Percentiles rank a stretch among this genome's conserved stretches.
Conservation (phyloP, 352 stramenopile species). For the Halophytophthora polymorphica region DNA sequence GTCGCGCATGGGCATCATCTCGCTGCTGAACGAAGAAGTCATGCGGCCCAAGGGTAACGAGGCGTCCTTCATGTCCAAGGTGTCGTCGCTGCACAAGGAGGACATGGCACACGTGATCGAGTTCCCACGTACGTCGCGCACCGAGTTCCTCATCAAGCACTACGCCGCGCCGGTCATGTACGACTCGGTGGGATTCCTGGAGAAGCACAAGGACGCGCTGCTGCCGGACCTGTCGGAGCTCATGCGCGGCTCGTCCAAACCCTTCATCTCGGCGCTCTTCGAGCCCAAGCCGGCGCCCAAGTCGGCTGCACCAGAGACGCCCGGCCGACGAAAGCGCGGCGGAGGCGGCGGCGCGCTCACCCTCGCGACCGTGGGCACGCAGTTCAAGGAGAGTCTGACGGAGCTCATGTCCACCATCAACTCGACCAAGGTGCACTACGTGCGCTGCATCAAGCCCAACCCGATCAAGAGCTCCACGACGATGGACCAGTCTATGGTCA, state of each 20-base stretch:
- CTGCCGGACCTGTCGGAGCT: slow-evolving; percentile 92
- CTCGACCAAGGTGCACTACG: slow-evolving; percentile 96
- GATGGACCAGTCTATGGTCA: slow-evolving; percentile 93
- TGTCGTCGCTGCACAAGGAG: slow-evolving; percentile 81
- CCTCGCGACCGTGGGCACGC: slow-evolving; percentile 74
- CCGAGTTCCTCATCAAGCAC: slow-evolving; percentile 93
- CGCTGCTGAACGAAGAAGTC: slow-evolving; percentile 88
- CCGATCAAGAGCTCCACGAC: slow-evolving; percentile 89
- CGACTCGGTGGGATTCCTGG: slow-evolving; percentile 91
- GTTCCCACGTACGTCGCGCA: slow-evolving; percentile 80
- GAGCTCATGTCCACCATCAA: slow-evolving; percentile 96
- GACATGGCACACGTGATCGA: slow-evolving; percentile 83
- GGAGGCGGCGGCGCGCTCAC: slow-evolving; percentile 54
- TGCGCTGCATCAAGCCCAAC: slow-evolving; percentile 99
- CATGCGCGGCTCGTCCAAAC: slow-evolving; percentile 73
- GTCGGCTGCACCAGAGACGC: slow-evolving; percentile 26
- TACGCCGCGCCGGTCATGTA: slow-evolving; percentile 95
- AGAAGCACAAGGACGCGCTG: slow-evolving; percentile 96
- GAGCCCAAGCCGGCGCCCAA: slow-evolving; percentile 57
- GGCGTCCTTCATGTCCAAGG: slow-evolving; percentile 83
- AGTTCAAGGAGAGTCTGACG: slow-evolving; percentile 94
- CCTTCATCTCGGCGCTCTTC: slow-evolving; percentile 73
- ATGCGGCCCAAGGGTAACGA: slow-evolving; percentile 86
- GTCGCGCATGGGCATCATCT: slow-evolving; percentile 87
- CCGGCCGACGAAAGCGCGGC: slow-evolving; percentile 46